Base-by-base conservation (phyloP, 1,284 basidiomycete genomes). In the Lignosus rhinocerotis region DNA sequence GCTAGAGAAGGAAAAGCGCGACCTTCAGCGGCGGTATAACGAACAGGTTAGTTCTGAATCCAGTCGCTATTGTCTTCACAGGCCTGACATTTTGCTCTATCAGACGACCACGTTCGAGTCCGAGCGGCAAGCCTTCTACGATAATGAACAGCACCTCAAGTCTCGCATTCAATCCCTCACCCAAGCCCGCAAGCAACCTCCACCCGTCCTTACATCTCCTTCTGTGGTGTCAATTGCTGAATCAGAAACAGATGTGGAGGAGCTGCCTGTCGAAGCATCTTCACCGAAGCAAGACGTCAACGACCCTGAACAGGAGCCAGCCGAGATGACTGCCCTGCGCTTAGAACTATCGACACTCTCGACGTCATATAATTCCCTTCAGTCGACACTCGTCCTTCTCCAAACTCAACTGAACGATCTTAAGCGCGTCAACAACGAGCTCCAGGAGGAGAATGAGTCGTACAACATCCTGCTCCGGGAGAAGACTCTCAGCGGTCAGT, bases 401-500 rank as follows among this genome's bases (percentile, higher is more conserved):
- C 90, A 92, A 72, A 83, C 83, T 1, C 90, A 93, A 67, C 79
- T 93, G 4, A 77, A 86, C 36, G 90, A 93, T 65, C 73, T 93
- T 52, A 89, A 91, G 72, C 78, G 91, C 55, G 90, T 93, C 64
- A 93, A 93, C 69, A 82, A 87, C 65, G 86, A 89, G 61, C 70
- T 93, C 42, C 90, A 93, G 72, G 94, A 97, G 71, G 94, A 97
- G 69, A 97, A 96, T 72, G 94, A 96, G 74, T 91, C 92, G 49
- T 98, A 94, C 77, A 94, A 96, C 80, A 92, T 94, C 61, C 80
- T 98, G 45, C 76, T 97, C 31, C 81, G 92, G 59, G 94, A 97
- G 75, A 87, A 84, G 75, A 97, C 95, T 0, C 76, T 98, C 42
- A 94, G 81, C 62, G 94, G 94, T 2, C 86, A 92, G 65, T 90